Evolutionary conservation across 257 asterid genomes (phyloP).

Genomic region (Plantago major): DNA sequence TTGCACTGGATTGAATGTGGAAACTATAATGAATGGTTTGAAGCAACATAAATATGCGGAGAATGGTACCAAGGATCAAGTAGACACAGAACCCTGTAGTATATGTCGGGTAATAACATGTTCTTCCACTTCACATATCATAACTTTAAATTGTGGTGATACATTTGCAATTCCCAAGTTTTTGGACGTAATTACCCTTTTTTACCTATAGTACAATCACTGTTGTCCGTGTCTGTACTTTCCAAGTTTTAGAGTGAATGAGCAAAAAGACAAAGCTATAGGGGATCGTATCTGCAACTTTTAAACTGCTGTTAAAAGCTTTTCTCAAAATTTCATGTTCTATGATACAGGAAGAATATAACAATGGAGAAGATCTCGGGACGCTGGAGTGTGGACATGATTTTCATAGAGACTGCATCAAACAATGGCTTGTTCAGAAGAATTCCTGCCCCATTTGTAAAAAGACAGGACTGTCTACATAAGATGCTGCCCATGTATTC

Average conservation of each 20-base stretch:
- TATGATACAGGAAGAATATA: constrained; percentile 49
- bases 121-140: neutral
- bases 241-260: too few species aligned
- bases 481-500: constrained; percentile 18
- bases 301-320: neutral
- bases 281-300: too few species aligned
- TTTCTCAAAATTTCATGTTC: neutral
- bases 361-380: constrained; percentile 45
- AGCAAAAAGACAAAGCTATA: too few species aligned
- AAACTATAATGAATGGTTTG: constrained; percentile 37
- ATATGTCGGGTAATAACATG: constrained; percentile 49
- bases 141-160: neutral
- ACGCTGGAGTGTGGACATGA: constrained; percentile 53
- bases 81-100: constrained; percentile 61
- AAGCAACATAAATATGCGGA: constrained; percentile 29
- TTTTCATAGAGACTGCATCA: constrained; percentile 48
- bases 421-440: constrained; percentile 60
- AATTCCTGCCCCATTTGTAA: constrained; percentile 64
- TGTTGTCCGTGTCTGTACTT: too few species aligned
- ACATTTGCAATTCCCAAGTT: too few species aligned
- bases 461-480: constrained; percentile 40
- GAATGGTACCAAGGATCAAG: constrained; percentile 18
- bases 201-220: too few species aligned
- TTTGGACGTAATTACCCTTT: too few species aligned
- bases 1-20: constrained; percentile 64